phyloP scores from a whole-genome alignment of 1,139 yeast genomes.

The Hyphopichia khmerensis region DNA sequence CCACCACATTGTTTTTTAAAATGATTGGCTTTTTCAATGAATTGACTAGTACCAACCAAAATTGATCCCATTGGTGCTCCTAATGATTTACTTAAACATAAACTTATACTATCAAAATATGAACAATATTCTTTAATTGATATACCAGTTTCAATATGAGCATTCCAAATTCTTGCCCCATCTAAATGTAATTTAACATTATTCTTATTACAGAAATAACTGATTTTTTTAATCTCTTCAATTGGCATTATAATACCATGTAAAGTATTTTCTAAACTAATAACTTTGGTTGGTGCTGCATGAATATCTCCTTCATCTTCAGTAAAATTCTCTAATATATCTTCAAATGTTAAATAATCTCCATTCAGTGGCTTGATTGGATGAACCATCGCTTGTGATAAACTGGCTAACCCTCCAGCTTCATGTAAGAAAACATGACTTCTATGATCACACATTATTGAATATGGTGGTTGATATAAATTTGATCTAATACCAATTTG shows the following conservation, averaged over 20 bases:
- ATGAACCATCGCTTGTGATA: constrained; percentile 90
- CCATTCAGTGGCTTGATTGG: constrained; percentile 80
- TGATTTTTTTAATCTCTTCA: constrained; percentile 74
- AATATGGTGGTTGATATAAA: constrained; percentile 81
- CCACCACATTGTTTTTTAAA: constrained; percentile 95
- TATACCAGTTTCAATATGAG: constrained; percentile 72
- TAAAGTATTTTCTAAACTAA: constrained; percentile 84
- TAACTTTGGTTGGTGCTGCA: constrained; percentile 82
- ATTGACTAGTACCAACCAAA: constrained; percentile 63
- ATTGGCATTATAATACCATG: constrained; percentile 82
- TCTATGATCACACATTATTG: constrained; percentile 79
- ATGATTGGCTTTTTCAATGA: constrained; percentile 76
- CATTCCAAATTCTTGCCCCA: constrained; percentile 97
- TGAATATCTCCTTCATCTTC: constrained; percentile 86
- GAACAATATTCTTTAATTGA: constrained; percentile 71
- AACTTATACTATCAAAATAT: constrained; percentile 82
- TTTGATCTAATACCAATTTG: constrained; percentile 83
- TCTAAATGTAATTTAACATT: constrained; percentile 77
- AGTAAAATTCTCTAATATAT: constrained; percentile 60
- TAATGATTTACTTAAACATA: constrained; percentile 85
- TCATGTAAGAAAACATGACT: constrained; percentile 83
- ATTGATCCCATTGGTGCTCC: constrained; percentile 96
- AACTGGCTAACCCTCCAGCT: constrained; percentile 87
- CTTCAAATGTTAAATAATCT: constrained; percentile 74
- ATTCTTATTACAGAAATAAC: constrained; percentile 66